Conservation (phyloP, 2,329 filamentous ascomycete species). For the Albophoma yamanashiensis region DNA sequence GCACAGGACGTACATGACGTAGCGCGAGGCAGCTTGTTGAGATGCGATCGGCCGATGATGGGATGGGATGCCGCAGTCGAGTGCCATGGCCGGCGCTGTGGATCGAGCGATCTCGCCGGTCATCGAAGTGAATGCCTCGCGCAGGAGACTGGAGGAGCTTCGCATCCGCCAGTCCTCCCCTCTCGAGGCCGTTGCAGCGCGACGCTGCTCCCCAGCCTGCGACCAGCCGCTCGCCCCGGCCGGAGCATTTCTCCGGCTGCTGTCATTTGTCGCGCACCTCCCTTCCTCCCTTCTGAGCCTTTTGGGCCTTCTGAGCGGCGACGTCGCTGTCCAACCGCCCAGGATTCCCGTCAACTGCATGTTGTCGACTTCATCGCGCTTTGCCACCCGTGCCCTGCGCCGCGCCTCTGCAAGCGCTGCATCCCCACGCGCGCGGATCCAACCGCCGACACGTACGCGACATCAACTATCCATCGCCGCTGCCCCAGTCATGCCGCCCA, state of each 20-base stretch:
- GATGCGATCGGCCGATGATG: not conserved
- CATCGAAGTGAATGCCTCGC: not conserved
- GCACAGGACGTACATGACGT: not conserved
- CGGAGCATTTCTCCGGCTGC: not conserved
- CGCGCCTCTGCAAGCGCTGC: not conserved
- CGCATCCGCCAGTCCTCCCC: too few relatives aligned
- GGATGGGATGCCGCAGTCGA: not conserved
- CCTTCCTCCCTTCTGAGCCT: too few relatives aligned
- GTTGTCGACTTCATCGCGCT: not conserved
- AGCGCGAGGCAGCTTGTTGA: not conserved
- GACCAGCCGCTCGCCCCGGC: too few relatives aligned
- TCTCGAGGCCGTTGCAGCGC: too few relatives aligned
- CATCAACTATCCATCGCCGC: not conserved
- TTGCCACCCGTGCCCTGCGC: not conserved
- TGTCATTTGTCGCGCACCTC: not conserved
- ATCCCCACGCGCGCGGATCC: not conserved
- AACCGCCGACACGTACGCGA: not conserved
- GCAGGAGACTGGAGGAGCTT: too few relatives aligned
- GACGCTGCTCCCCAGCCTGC: too few relatives aligned
- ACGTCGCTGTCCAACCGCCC: too few relatives aligned
- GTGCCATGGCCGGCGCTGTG: not conserved
- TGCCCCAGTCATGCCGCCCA: conserved; percentile 21
- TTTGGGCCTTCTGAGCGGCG: too few relatives aligned
- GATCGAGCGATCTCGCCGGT: not conserved
- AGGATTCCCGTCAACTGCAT: not conserved